Percentiles rank a stretch among this genome's conserved stretches.
phyloP scores from a whole-genome alignment of 2,329 filamentous ascomycete species.

The Parastagonospora avenae region DNA sequence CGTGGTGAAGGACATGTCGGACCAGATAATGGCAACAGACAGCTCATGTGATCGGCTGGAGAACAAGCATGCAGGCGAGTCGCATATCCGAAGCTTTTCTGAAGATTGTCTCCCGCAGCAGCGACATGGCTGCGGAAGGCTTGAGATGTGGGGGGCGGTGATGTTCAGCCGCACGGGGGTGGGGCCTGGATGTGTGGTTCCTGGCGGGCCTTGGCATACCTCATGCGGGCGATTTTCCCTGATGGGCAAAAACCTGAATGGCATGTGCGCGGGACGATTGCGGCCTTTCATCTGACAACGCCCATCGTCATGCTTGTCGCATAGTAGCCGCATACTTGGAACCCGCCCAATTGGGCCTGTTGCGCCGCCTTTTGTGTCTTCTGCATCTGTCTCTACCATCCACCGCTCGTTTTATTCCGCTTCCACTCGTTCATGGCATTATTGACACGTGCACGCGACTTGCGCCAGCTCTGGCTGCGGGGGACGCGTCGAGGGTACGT shows the following conservation, averaged over 20 bases:
- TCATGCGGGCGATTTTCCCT: slow-evolving; percentile 9
- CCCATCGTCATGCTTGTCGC: slow-evolving; percentile 35
- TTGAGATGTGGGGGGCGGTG: slow-evolving; percentile 1
- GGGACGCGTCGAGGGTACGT: slow-evolving; percentile 36
- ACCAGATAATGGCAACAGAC: neutral
- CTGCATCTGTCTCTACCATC: slow-evolving; percentile 3
- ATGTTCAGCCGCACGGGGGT: neutral
- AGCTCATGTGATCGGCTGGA: neutral
- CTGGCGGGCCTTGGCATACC: slow-evolving; percentile 27
- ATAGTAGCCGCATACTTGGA: slow-evolving; percentile 17
- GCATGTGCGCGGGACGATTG: slow-evolving; percentile 17
- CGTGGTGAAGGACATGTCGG: too few species aligned
- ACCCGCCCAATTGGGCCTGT: slow-evolving; percentile 23
- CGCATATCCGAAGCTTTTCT: slow-evolving; percentile 1
- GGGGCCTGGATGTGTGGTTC: slow-evolving; percentile 13
- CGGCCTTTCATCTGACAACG: slow-evolving; percentile 13
- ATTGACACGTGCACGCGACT: slow-evolving; percentile 27
- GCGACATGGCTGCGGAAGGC: neutral
- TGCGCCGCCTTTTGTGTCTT: neutral
- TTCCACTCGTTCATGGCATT: slow-evolving; percentile 25
- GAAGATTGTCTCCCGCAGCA: neutral
- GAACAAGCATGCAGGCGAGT: slow-evolving; percentile 1
- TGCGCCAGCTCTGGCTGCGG: slow-evolving; percentile 34
- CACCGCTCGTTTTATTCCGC: slow-evolving; percentile 1
- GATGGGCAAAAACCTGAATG: slow-evolving; percentile 28